Base-by-base conservation (phyloP, 768 basidiomycete genomes). In the Russula griseocarnosa region DNA sequence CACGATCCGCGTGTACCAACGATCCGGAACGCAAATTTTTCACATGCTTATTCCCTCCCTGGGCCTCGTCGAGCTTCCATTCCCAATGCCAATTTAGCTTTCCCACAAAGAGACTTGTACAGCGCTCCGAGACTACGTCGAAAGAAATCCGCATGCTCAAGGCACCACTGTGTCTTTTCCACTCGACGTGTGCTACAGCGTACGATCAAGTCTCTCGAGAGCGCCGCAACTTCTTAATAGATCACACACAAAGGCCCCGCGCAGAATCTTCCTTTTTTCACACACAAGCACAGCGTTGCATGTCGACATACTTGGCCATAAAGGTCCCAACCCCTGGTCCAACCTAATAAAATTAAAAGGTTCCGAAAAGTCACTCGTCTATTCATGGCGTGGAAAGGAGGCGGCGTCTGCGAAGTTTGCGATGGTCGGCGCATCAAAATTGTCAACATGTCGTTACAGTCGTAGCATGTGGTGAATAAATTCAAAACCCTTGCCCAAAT, bases 391-490 rank as follows among this genome's bases (percentile, higher is more conserved):
- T 58, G 32, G 56, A 52, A 58, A 63, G 51, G 3, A 42, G 20
- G 44, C 42, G 57, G 62, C 20, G 53, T 22, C 34, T 57, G 58
- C 42, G 34, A 54, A 8, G 30, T 30, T 30, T 2, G 30, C 49
- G 38, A 49, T 20, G 8, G 36, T 22, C 49, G 62, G 30, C 7
- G 22, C 42, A 22, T 40, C 52, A 38, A 54, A 38, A 54, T 47
- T 58, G 62, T 53, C 32, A 46, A 24, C 24, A 63, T 63, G 62
- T 54, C 58, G 22, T 63, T 63, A 59, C 58, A 32, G 18, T 28
- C 42, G 42, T 34, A 42, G 20, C 42, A 24, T 47, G 46, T 47
- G 22, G 32, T 55, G 18, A 26, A 28, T 30, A 9, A 36, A 52
- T 22, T 57, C 28, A 46, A 55, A 42, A 5, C 46, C 46, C 46